Evolutionary conservation across 2,329 filamentous ascomycete genomes (phyloP), one percentile per base, ranked within the genome.

Genomic region (Epichloe elymi): DNA sequence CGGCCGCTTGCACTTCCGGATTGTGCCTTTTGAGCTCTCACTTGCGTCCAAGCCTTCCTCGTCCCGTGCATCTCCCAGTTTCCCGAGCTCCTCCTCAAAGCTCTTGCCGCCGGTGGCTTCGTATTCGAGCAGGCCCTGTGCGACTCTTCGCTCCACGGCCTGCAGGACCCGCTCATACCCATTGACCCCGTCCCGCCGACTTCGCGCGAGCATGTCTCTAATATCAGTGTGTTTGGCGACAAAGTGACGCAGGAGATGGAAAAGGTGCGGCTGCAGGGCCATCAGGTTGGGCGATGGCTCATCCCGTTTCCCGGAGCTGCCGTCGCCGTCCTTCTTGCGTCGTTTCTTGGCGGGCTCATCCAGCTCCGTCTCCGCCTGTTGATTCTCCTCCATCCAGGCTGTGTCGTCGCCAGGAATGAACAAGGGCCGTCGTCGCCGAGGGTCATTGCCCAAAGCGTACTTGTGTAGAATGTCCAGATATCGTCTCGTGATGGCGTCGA

Each of bases 401-500:
- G 67, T 65, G 57, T 76, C 68, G 54, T 79, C 76, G 4, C 77
- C 76, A 0, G 83, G 79, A 8, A 93, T 63, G 63, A 88, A 96
- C 0, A 96, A 74, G 1, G 85, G 85, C 54, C 78, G 74, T 47
- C 91, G 74, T 39, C 67, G 60, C 0, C 90, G 90, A 1, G 83
- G 80, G 4, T 80, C 70, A 33, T 71, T 66, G 36, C 81, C 81
- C 0, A 93, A 71, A 1, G 86, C 86, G 60, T 95, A 79, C 64
- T 77, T 77, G 66, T 96, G 83, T 46, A 97, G 77, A 53, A 98
- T 94, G 61, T 96, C 86, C 66, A 97, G 74, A 64, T 98, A 98
- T 36, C 91, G 78, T 53, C 93, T 74, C 59, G 93, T 79, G 1
- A 96, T 80, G 2, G 87, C 89, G 65, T 98, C 93, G 55, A 96